Evolutionary conservation across 257 asterid genomes (phyloP).

Genomic region (Apocynum venetum): DNA sequence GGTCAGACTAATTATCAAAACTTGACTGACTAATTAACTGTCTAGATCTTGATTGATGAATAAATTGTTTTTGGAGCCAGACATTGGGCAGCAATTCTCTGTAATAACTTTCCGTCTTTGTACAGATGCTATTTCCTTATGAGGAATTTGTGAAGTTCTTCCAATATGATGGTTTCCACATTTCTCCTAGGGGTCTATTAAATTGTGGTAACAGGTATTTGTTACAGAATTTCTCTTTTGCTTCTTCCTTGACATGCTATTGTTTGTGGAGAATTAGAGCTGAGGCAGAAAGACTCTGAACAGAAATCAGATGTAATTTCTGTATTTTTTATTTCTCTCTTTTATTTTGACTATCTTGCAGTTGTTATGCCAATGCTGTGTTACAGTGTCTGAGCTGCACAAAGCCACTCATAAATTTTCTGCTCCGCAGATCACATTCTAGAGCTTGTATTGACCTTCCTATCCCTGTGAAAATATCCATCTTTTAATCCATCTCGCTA

Average conservation of each 20-base stretch:
- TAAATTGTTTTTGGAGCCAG: conserved; percentile 9
- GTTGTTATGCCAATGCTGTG: conserved; percentile 92
- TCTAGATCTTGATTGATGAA: conserved; percentile 15
- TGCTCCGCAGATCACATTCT: conserved; percentile 74
- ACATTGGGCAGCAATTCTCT: conserved; percentile 6
- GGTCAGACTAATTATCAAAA: conserved; percentile 34
- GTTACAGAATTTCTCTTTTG: conserved; percentile 8
- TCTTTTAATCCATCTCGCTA: not conserved
- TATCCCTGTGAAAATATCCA: not conserved
- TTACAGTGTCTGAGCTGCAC: conserved; percentile 83
- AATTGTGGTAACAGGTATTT: conserved; percentile 84
- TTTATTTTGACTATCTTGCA: conserved; percentile 32
- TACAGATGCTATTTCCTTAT: conserved; percentile 82
- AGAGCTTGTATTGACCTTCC: conserved; percentile 47
- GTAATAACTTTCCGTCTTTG: conserved; percentile 18
- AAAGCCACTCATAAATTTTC: conserved; percentile 69
- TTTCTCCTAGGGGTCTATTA: conserved; percentile 67
- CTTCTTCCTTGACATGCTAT: not conserved
- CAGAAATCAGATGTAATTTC: not conserved
- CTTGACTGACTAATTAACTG: not conserved
- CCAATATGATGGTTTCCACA: conserved; percentile 48
- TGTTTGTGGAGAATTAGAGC: not conserved
- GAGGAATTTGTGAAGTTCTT: conserved; percentile 79
- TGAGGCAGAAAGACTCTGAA: conserved; percentile 1
- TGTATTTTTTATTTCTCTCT: conserved; percentile 8